These are phyloP conservation scores for Lithohypha guttulata DNA, from an alignment of 2,329 filamentous ascomycete genomes.

Conservation along the genomic window DNA sequence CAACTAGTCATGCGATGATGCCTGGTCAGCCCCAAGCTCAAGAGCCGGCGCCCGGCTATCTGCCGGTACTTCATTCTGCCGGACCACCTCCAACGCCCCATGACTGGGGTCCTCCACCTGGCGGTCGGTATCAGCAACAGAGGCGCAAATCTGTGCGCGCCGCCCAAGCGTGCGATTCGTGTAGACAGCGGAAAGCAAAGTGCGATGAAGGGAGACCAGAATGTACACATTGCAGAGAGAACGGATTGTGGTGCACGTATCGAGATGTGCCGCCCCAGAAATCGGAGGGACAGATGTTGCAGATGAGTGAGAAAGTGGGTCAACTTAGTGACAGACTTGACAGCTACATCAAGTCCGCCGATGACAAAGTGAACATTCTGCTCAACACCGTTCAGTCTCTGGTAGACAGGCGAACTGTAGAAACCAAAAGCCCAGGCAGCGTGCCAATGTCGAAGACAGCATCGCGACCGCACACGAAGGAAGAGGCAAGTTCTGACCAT, in stretches of 20 bases:
- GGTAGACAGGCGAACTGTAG: background rate
- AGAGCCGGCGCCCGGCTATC: conserved; percentile 15
- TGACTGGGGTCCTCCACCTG: conserved; percentile 11
- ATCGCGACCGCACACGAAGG: conserved; percentile 1
- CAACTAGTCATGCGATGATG: conserved; percentile 22
- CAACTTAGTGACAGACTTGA: conserved; percentile 15
- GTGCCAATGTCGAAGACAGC: background rate
- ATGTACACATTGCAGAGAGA: conserved; percentile 78
- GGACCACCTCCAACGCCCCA: conserved; percentile 16
- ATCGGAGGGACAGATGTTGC: conserved; percentile 42
- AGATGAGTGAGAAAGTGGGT: conserved; percentile 18
- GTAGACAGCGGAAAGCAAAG: conserved; percentile 77
- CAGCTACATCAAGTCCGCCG: conserved; percentile 8
- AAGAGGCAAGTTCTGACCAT: conserved; percentile 4
- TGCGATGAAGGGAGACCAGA: conserved; percentile 79
- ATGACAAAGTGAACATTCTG: conserved; percentile 1
- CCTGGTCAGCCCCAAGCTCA: conserved; percentile 13
- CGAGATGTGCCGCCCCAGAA: conserved; percentile 85
- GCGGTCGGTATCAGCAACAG: conserved; percentile 3
- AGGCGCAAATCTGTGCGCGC: conserved; percentile 21
- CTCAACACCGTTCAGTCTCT: conserved; percentile 6
- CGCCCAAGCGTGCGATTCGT: conserved; percentile 75
- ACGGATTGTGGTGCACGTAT: conserved; percentile 73
- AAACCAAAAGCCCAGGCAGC: background rate
- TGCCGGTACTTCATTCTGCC: conserved; percentile 14